A percentile compares a stretch with the other conserved stretches of the same genome.
phyloP scores from a whole-genome alignment of 352 stramenopile genomes.

The Phytophthora citrophthora region DNA sequence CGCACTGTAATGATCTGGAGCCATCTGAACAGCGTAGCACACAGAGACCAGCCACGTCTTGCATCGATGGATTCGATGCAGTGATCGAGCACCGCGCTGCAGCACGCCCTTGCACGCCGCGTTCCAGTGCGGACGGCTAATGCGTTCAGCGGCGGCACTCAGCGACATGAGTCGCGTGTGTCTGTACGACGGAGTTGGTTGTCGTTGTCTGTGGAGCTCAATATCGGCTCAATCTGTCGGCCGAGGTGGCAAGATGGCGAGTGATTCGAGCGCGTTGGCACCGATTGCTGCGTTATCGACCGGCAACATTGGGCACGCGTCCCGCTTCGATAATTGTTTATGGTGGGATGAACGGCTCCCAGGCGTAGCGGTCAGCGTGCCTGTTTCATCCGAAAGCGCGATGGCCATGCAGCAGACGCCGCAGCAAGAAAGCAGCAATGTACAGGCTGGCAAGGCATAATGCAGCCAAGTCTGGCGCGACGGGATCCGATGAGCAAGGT shows the following conservation, averaged over 20 bases:
- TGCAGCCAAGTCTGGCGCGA: conserved; percentile 14
- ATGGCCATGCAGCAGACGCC: background rate
- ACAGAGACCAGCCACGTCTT: conserved; percentile 11
- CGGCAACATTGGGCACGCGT: background rate
- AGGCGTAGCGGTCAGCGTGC: conserved; percentile 7
- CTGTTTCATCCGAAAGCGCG: conserved; percentile 1
- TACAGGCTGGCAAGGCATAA: background rate
- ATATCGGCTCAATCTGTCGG: background rate
- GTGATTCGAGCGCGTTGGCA: conserved; percentile 1
- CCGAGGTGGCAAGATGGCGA: background rate
- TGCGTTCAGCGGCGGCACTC: conserved; percentile 6
- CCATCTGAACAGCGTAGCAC: conserved; percentile 28
- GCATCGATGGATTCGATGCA: background rate
- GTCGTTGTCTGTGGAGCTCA: background rate
- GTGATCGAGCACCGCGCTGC: background rate
- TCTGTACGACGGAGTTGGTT: conserved; percentile 10
- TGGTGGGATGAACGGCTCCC: conserved; percentile 14
- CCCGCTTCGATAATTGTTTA: conserved; percentile 33
- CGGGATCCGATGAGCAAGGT: conserved; percentile 21
- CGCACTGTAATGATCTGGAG: conserved; percentile 36
- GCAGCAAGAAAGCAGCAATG: background rate
- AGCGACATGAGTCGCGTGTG: conserved; percentile 10
- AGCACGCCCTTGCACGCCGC: conserved; percentile 18
- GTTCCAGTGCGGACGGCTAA: conserved; percentile 19
- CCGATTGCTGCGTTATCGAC: conserved; percentile 9